Evolutionary conservation across 805 yeast species (phyloP).

Genomic region (Candida alai): DNA sequence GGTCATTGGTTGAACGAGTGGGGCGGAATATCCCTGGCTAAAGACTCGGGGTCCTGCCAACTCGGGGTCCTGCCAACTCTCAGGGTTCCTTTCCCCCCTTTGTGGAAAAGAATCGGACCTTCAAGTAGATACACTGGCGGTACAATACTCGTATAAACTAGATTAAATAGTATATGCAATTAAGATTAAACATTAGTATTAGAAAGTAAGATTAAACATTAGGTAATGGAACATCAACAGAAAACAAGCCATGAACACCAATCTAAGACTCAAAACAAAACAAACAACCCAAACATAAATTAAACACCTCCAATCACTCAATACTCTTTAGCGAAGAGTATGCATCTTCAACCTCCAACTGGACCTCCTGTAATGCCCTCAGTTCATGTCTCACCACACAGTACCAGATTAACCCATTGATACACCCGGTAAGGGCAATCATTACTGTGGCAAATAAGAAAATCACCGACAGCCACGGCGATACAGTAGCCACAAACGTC

Average conservation of each 20-base stretch:
- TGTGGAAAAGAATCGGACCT: too few relatives aligned
- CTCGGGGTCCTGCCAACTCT: too few relatives aligned
- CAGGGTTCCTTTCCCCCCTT: too few relatives aligned
- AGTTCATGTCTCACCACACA: constrained; percentile 78
- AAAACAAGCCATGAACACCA: neutral
- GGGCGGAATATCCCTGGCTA: too few relatives aligned
- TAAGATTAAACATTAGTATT: constrained; percentile 1
- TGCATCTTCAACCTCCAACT: constrained; percentile 53
- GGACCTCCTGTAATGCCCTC: constrained; percentile 74
- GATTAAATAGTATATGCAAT: neutral
- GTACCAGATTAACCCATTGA: constrained; percentile 75
- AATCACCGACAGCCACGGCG: constrained; percentile 65
- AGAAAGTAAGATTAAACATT: constrained; percentile 4
- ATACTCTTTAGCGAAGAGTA: constrained; percentile 4
- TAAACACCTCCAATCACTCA: neutral
- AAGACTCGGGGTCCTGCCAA: too few relatives aligned
- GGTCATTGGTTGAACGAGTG: too few relatives aligned
- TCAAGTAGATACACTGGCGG: too few relatives aligned
- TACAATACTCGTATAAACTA: neutral
- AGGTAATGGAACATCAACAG: constrained; percentile 2
- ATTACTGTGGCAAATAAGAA: constrained; percentile 54
- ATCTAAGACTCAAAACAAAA: constrained; percentile 1
- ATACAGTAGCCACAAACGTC: constrained; percentile 53
- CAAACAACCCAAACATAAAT: constrained; percentile 1
- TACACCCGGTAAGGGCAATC: constrained; percentile 60